Evolutionary conservation across 768 basidiomycete genomes (phyloP).

Genomic region (Macrolepiota dolichaula): DNA sequence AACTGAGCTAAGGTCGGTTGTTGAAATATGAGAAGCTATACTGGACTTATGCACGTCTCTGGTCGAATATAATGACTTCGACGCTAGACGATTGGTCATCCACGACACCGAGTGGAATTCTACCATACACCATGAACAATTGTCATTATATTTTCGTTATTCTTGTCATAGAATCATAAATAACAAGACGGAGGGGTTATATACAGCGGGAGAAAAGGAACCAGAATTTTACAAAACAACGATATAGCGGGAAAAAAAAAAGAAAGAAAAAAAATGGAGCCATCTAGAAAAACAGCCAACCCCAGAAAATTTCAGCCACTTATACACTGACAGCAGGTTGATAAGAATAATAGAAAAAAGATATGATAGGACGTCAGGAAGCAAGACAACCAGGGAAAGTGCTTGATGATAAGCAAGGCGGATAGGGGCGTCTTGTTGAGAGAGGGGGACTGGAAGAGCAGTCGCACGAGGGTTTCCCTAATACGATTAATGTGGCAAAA

Average conservation of each 20-base stretch:
- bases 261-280: neutral
- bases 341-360: constrained; percentile 8
- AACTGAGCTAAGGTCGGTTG: constrained; percentile 41
- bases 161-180: constrained; percentile 1
- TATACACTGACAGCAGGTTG: constrained; percentile 9
- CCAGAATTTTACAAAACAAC: constrained; percentile 6
- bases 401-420: constrained; percentile 3
- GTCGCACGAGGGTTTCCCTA: neutral
- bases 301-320: constrained; percentile 1
- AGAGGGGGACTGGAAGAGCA: constrained; percentile 10
- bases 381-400: neutral
- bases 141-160: constrained; percentile 5
- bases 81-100: too few relatives aligned
- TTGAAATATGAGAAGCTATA: neutral
- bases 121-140: neutral
- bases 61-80: too few relatives aligned
- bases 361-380: constrained; percentile 9
- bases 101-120: neutral
- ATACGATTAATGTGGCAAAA: constrained; percentile 1
- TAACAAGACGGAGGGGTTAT: neutral
- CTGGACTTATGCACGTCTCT: too few relatives aligned
- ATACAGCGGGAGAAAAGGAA: neutral
- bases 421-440: constrained; percentile 15
- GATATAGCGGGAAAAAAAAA: neutral
- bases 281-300: constrained; percentile 9